phyloP scores from a whole-genome alignment of 2,329 filamentous ascomycete species.

The Phaeosphaeriaceae sp. region DNA sequence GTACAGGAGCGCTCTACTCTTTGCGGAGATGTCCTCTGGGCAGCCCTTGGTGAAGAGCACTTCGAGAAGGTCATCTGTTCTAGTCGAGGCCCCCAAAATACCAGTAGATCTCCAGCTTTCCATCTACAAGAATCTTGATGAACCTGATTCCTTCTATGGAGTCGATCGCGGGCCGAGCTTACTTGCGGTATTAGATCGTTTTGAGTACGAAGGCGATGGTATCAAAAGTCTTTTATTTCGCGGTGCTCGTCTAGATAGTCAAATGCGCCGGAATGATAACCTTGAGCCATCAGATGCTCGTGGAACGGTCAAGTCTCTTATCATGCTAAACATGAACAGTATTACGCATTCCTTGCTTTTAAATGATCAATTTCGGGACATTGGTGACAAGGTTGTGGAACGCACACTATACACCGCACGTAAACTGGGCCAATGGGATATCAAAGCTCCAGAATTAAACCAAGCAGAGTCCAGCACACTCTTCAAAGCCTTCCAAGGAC shows the following conservation, averaged over 20 bases:
- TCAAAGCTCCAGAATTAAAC: constrained; percentile 72
- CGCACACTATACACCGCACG: constrained; percentile 80
- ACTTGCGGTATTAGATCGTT: constrained; percentile 75
- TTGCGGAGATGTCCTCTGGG: constrained; percentile 75
- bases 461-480: constrained; percentile 71
- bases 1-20: constrained; percentile 83
- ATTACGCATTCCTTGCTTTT: constrained; percentile 81
- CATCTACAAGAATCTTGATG: constrained; percentile 92
- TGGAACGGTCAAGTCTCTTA: constrained; percentile 77
- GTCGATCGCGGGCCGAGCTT: constrained; percentile 79
- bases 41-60: constrained; percentile 54
- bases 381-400: constrained; percentile 66
- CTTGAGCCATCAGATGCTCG: constrained; percentile 66
- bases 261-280: constrained; percentile 68
- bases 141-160: constrained; percentile 96
- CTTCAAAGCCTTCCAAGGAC: constrained; percentile 80
- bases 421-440: constrained; percentile 88
- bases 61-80: constrained; percentile 69
- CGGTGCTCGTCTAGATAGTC: constrained; percentile 87
- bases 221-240: constrained; percentile 88
- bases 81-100: constrained; percentile 52
- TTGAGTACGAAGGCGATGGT: constrained; percentile 90
- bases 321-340: constrained; percentile 81
- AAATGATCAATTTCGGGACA: constrained; percentile 66
- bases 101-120: constrained; percentile 74